phyloP scores from a whole-genome alignment of 108 stramenopile species.

The Skeletonema tropicum region DNA sequence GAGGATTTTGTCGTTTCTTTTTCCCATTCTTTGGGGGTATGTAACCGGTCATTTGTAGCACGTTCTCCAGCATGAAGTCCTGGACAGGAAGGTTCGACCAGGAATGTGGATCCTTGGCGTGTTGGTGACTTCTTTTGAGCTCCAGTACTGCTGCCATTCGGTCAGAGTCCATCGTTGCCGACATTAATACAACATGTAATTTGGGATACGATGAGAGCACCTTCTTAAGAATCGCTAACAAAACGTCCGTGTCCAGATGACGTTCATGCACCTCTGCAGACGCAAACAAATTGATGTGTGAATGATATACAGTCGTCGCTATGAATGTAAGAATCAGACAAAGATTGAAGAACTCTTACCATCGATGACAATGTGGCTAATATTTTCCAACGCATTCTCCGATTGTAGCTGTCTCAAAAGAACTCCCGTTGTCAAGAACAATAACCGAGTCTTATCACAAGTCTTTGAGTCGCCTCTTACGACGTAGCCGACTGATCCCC shows the following conservation, averaged over 20 bases:
- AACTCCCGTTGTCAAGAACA: conserved; percentile 98
- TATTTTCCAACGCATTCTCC: conserved; percentile 71
- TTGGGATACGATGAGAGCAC: conserved; percentile 28
- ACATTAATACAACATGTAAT: conserved; percentile 50
- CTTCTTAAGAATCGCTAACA: conserved; percentile 64
- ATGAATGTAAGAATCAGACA: too few relatives aligned
- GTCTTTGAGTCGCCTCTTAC: conserved; percentile 87
- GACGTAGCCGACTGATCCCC: conserved; percentile 89
- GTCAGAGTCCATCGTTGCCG: conserved; percentile 95
- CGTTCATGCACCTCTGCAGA: conserved; percentile 2
- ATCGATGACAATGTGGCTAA: conserved; percentile 95
- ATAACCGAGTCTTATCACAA: conserved; percentile 71
- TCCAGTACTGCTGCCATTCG: conserved; percentile 85
- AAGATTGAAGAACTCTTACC: conserved; percentile 39
- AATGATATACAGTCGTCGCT: conserved; percentile 30
- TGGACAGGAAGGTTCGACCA: conserved; percentile 93
- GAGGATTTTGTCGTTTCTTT: conserved; percentile 48
- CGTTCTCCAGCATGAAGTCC: conserved; percentile 90
- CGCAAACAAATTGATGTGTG: conserved; percentile 21
- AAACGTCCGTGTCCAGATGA: conserved; percentile 70
- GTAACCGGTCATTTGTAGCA: conserved; percentile 75
- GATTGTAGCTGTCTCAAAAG: conserved; percentile 94
- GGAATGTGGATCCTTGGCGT: conserved; percentile 92
- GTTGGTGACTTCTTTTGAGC: conserved; percentile 23
- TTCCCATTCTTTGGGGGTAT: conserved; percentile 74